Conservation (phyloP, 257 asterid genomes). For the Striga asiatica region DNA sequence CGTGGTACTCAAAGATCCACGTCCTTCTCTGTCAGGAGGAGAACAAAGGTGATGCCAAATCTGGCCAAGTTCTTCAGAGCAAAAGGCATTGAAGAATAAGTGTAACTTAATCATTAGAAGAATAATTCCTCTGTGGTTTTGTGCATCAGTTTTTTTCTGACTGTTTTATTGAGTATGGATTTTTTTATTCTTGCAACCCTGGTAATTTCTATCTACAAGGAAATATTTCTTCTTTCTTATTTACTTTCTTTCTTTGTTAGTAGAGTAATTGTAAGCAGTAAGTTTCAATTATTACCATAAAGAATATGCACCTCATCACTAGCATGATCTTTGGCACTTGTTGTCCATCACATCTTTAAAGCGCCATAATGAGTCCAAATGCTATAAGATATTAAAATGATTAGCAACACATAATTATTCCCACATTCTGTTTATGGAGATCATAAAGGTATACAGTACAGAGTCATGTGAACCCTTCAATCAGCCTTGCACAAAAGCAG, state of each 20-base stretch:
- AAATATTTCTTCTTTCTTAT: no score
- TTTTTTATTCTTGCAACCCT: conserved; percentile 10
- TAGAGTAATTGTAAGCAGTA: conserved; percentile 6
- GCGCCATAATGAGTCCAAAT: not conserved
- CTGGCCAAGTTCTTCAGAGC: conserved; percentile 41
- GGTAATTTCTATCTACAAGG: conserved; percentile 6
- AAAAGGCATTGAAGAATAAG: conserved; percentile 22
- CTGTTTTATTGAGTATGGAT: conserved; percentile 2
- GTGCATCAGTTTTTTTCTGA: conserved; percentile 9
- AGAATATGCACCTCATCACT: conserved; percentile 2
- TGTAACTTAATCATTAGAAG: conserved; percentile 5
- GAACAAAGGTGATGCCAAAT: conserved; percentile 52
- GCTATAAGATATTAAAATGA: not conserved
- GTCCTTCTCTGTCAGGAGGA: conserved; percentile 44
- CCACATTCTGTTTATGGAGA: not conserved
- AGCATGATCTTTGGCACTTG: conserved; percentile 10
- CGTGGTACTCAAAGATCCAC: conserved; percentile 31
- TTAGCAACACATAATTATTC: not conserved
- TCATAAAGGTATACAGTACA: no score
- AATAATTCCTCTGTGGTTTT: not conserved
- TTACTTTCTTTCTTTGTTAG: not conserved
- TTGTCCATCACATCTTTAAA: not conserved
- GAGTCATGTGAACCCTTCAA: no score
- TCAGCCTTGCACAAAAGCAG: no score
- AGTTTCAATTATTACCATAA: not conserved